Evolutionary conservation across 768 basidiomycete species (phyloP).

Genomic region (Hericium erinaceus): DNA sequence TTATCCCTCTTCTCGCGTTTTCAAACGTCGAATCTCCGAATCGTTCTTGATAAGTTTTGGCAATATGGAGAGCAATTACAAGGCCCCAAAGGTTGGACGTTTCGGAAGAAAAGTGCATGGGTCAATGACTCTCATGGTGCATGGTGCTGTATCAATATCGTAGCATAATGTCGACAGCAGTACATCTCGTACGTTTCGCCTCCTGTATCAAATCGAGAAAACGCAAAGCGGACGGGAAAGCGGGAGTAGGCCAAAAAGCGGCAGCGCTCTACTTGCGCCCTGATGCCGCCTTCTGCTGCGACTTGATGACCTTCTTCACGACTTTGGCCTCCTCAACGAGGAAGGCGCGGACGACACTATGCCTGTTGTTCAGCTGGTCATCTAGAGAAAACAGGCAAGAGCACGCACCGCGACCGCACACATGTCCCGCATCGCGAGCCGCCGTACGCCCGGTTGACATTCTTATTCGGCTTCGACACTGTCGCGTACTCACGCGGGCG

Average conservation of each 20-base stretch:
- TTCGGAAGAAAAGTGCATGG: neutral
- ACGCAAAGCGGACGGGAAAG: neutral
- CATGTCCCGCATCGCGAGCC: constrained; percentile 95
- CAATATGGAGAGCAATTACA: too few species aligned
- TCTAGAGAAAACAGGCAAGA: constrained; percentile 1
- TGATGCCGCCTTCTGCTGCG: constrained; percentile 44
- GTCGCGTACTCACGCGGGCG: constrained; percentile 93
- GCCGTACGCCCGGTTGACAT: constrained; percentile 92
- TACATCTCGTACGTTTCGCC: neutral
- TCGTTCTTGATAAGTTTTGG: too few species aligned
- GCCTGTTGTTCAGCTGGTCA: neutral
- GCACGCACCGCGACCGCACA: constrained; percentile 81
- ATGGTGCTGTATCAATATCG: neutral
- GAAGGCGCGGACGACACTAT: constrained; percentile 95
- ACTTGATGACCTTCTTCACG: constrained; percentile 98
- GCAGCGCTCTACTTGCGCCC: neutral
- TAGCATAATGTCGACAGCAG: neutral
- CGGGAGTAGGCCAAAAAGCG: neutral
- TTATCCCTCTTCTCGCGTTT: too few species aligned
- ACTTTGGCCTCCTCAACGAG: constrained; percentile 99
- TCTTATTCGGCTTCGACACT: constrained; percentile 96
- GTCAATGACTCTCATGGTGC: neutral
- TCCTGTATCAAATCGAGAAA: neutral
- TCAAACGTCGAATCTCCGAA: too few species aligned
- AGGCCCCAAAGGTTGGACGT: too few species aligned